Base-by-base conservation (phyloP, 1,139 yeast genomes). In the Yamadazyma mexicana region DNA sequence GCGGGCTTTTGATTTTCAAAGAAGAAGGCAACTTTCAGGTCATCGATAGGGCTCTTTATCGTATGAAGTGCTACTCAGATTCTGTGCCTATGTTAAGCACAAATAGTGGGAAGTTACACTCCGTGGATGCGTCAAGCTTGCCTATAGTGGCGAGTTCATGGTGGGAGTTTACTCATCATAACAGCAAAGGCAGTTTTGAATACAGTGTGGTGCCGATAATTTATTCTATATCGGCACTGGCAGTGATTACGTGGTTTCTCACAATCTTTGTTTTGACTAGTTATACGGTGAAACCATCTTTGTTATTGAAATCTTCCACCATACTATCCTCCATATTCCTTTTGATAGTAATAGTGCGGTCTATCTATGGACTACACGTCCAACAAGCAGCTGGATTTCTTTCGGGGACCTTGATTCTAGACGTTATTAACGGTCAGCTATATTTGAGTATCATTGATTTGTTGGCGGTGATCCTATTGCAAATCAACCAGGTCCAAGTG, bases 401-500 rank as follows among this genome's bases (percentile, higher is more conserved):
- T 12, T 77, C 81, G 20, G 80, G 83, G 1, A 75, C 69, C 3
- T 53, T 63, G 33, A 58, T 87, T 23, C 58, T 83, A 18, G 64
- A 66, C 31, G 57, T 62, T 11, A 60, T 86, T n/a, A 70, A 79
- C 46, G 52, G 54, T 2, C 74, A 77, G 29, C 49, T 66, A 5
- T 72, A 77, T 16, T 73, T 85, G 47, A 75, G 78, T 40, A 69
- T 80, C 7, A 64, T 86, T n/a, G 88, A 83, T 49, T 67, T 86
- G 31, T 55, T 87, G 1, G 77, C 81, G 22, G 81, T 81, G 17
- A 59, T 83, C 6, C 54, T 85, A 5, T 64, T 85, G 16, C 85
- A 83, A 55, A 64, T 86, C 26, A 81, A 87, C 42, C 92, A 86
- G 56, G 89, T 86, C 0, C 91, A 85, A 52, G 81, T 86, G 18